Evolutionary conservation across 331 rosid species (phyloP), one percentile per base, ranked within the genome.

Genomic region (Quercus lobata): DNA sequence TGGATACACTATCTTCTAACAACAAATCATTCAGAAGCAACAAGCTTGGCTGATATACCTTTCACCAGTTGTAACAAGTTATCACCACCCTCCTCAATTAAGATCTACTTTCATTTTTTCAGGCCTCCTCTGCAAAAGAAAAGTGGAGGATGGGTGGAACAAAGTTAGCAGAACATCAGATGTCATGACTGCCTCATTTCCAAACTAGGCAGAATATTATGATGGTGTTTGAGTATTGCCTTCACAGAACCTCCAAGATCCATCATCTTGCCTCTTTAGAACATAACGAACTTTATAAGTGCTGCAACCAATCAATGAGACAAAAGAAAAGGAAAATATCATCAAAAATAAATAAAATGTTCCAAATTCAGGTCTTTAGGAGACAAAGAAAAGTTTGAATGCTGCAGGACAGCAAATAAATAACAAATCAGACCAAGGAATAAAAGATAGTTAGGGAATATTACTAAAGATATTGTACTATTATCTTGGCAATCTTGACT

Each of bases 231-330:
- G 89, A 57, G 93, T 79, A 62, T 92, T 86, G 62, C 89, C 89
- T 88, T 90, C 92, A 83, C 92, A 91, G 83, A 96, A 96, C 85
- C 89, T 93, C 99, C 99, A 96, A 21, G 97, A 85, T 62, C 98
- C 98, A 86, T 92, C 94, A 29, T 84, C 91, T 81, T 88, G 97
- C 84, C 85, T 89, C 88, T 80, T 91, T 56, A 93, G 85, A 78
- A 88, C 80, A 87, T 96, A 96, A 78, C 87, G 90, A 81, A 89
- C 96, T 84, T 83, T 91, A 84, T 96, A 96, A 8, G 96, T 83
- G 90, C 98, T 96, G 94, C 84, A 79, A 71, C 71, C 76, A 84
- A 83, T 58, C 78, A 82, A 57, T 24, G 22, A 57, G 22, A 55
- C 2, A 63, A 24, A 6, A 58, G 55, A 44, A 44, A 41, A 73